Percentiles rank a stretch among this genome's conserved stretches.
These are phyloP conservation scores for Pistacia vera DNA, from an alignment of 345 rosid species.

Conservation along the genomic window DNA sequence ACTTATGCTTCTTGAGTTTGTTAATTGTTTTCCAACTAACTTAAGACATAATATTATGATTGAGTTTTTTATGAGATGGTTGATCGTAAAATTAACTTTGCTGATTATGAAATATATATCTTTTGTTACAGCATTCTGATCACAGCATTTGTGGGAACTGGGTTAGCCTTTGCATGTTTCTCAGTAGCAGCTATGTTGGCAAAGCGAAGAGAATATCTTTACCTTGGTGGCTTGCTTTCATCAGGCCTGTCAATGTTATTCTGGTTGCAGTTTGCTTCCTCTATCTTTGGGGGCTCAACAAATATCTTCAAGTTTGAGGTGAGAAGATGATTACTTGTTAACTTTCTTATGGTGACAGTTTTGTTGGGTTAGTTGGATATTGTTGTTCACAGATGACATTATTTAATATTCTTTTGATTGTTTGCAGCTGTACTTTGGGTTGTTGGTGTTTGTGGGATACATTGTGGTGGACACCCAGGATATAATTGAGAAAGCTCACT, in stretches of 20 bases:
- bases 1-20: neutral
- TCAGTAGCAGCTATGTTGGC: constrained; percentile 94
- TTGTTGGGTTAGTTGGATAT: neutral
- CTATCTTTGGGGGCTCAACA: constrained; percentile 88
- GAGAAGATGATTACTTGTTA: neutral
- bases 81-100: neutral
- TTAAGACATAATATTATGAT: too few species aligned
- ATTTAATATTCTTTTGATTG: neutral
- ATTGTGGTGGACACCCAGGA: constrained; percentile 92
- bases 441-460: constrained; percentile 84
- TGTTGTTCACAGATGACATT: neutral
- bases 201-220: constrained; percentile 91
- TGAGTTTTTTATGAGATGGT: too few species aligned
- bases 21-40: neutral
- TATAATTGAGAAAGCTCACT: constrained; percentile 88
- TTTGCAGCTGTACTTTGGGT: constrained; percentile 82
- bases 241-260: constrained; percentile 82
- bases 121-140: constrained; percentile 58
- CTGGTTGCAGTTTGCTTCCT: constrained; percentile 92
- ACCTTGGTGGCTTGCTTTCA: constrained; percentile 94
- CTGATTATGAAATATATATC: neutral
- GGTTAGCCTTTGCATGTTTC: constrained; percentile 89
- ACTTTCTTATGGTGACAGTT: neutral
- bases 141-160: constrained; percentile 90
- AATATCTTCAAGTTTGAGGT: constrained; percentile 90